Evolutionary conservation across 805 yeast species (phyloP), one percentile per base, ranked within the genome.

Genomic region (Schwanniomyces pseudopolymorphus): DNA sequence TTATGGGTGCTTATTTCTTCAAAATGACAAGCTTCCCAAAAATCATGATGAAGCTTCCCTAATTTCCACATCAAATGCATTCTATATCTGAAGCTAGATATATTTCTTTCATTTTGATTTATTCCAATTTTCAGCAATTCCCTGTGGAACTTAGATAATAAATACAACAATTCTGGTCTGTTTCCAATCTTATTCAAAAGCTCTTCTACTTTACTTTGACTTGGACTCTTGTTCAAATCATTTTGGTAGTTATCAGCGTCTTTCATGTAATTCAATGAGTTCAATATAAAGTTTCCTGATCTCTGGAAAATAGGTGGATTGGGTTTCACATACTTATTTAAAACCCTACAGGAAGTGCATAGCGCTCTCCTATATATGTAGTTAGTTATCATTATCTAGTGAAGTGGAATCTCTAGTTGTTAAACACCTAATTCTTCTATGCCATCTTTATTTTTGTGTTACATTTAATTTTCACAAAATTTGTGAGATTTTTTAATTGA

Each of bases 1-100:
- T 44, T 50, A 21, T 64, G 66, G 33, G 65, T 55, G 13, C 74
- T 61, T 5, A 71, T 55, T 25, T 67, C 64, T 27, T 52, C 47
- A 5, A 55, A 40, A 19, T 52, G 60, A 46, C 75, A 68, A 42
- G 60, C 54, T 5, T 64, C 70, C 75, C 77, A 72, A 45, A 72
- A 72, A 16, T 64, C 53, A 9, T 55, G 44, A 47, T 72, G 72
- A 13, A 72, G 47, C 8, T 49, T 49, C 1, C 52, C 42, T 26
- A 69, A 69, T 38, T 52, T 58, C 42, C 43, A 44, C 13, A 56
- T 26, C 41, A 58, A 67, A 11, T 51, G 45, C 27, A 48, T 33
- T 33, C 56, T 42, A 49, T 58, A 69, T 40, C 46, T 51, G 52
- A 56, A 51, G 7, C 39, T 22, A 39, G 50, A n/a, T 19, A 24